Base-by-base conservation (phyloP, 164 flowering plant species). In the Cinnamomum chago region DNA sequence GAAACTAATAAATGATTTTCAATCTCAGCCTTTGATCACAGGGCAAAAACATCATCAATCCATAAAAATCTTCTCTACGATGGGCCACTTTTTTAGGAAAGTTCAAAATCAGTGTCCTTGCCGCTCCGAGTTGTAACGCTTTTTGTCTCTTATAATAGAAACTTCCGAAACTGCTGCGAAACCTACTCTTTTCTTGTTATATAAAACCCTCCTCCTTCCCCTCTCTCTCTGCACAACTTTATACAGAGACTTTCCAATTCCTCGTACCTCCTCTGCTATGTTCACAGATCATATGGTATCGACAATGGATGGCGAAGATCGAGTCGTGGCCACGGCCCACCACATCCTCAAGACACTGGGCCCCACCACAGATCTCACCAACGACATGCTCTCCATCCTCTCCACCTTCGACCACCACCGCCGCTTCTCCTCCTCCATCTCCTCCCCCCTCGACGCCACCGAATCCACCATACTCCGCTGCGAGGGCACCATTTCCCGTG, bases 321-420 rank as follows among this genome's bases (percentile, higher is more conserved):
- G 87, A 71, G 90, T 90, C 5, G 76, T 88, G 33, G 94, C 90
- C 3, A 77, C 90, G 25, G 94, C 94, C 17, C 91, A 90, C 68
- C 85, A 84, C 70, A 90, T 90, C 67, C 82, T 88, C 70, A 86
- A 86, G 75, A 79, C 84, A 23, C 81, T 90, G 33, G 85, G 88
- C 15, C 81, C 88, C 4, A 83, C 87, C 4, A 84, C 84, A 68
- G 82, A 83, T 24, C 83, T 81, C 6, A 82, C 86, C 13, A 85
- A 88, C n/a, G 94, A 88, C 72, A 90, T 90, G 92, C 77, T 90
- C 30, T 69, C 84, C n/a, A 88, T 88, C 71, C 78, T 90, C 62
- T 88, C 94, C 5, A 83, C 76, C 73, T 86, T 88, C 76, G 92
- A 89, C 72, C 47, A 40, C 47, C 47, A 9, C 47, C 47, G 47